phyloP scores from a whole-genome alignment of 495 filamentous ascomycete genomes.

The Durotheca rogersii region DNA sequence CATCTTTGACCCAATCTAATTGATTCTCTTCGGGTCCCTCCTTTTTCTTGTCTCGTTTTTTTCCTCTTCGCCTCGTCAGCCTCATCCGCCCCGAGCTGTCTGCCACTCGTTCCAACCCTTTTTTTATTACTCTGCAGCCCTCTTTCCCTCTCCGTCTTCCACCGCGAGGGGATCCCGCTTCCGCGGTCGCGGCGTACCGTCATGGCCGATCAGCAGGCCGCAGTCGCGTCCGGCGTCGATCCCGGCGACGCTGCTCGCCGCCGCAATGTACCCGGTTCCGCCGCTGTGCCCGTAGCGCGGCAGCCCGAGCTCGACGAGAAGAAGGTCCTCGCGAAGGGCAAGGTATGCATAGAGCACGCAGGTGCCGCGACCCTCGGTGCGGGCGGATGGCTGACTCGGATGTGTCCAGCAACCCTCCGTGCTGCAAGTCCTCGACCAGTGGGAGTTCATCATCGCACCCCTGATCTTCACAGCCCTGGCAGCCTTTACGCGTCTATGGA shows the following conservation, averaged over 20 bases:
- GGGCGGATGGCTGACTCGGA: slow-evolving; percentile 7
- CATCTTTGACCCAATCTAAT: slow-evolving; percentile 32
- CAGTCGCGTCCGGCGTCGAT: slow-evolving; percentile 66
- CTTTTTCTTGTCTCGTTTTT: slow-evolving; percentile 15
- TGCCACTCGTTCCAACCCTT: slow-evolving; percentile 33
- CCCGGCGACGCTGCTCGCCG: slow-evolving; percentile 66
- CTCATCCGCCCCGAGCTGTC: slow-evolving; percentile 12
- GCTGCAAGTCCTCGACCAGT: slow-evolving; percentile 67
- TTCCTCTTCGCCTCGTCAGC: slow-evolving; percentile 12
- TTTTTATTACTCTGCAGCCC: too few species aligned
- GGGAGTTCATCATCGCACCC: slow-evolving; percentile 86
- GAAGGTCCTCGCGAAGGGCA: slow-evolving; percentile 59
- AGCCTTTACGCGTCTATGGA: slow-evolving; percentile 93
- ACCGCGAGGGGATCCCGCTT: slow-evolving; percentile 9
- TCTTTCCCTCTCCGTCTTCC: slow-evolving; percentile 15
- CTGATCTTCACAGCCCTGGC: slow-evolving; percentile 83
- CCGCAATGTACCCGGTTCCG: slow-evolving; percentile 65
- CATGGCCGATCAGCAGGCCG: slow-evolving; percentile 55
- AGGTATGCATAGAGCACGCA: slow-evolving; percentile 46
- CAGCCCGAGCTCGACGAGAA: slow-evolving; percentile 58
- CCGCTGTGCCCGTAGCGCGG: slow-evolving; percentile 39
- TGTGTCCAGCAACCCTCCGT: slow-evolving; percentile 48
- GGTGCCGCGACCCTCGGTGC: neutral
- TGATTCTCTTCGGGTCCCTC: slow-evolving; percentile 29
- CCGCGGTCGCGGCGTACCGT: too few species aligned